Percentiles rank a stretch among this genome's conserved stretches.
These are phyloP conservation scores for Vitis rupestris DNA, from an alignment of 164 flowering plant species.

Conservation along the genomic window DNA sequence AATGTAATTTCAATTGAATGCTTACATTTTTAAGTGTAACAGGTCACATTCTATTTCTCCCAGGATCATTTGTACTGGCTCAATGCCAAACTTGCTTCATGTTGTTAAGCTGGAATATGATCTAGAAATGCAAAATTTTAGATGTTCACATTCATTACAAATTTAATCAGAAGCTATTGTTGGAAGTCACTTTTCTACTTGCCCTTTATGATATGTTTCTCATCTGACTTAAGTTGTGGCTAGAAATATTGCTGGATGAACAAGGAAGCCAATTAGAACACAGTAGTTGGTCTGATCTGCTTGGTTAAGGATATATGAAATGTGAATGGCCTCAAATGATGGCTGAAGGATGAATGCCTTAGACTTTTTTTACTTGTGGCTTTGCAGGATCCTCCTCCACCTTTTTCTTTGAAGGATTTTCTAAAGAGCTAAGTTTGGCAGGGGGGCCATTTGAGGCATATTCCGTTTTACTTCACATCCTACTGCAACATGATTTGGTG, in stretches of 20 bases:
- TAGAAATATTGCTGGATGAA: neutral
- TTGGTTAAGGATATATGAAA: neutral
- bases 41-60: too few relatives aligned
- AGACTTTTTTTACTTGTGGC: slow-evolving; percentile 2
- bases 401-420: slow-evolving; percentile 73
- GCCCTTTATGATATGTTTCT: neutral
- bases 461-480: slow-evolving; percentile 6
- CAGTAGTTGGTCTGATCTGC: neutral
- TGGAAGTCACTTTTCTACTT: too few relatives aligned
- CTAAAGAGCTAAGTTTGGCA: slow-evolving; percentile 46
- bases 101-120: too few relatives aligned
- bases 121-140: too few relatives aligned
- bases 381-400: slow-evolving; percentile 58
- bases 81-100: too few relatives aligned
- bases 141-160: too few relatives aligned
- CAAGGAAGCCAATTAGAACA: neutral
- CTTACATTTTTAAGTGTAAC: too few relatives aligned
- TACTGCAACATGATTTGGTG: slow-evolving; percentile 14
- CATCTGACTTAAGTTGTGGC: neutral
- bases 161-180: too few relatives aligned
- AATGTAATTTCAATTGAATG: too few relatives aligned
- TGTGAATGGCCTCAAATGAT: neutral
- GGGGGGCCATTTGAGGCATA: slow-evolving; percentile 2
- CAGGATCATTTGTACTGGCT: too few relatives aligned
- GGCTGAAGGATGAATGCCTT: neutral